Percentiles rank a stretch among this genome's conserved stretches.
phyloP scores from a whole-genome alignment of 805 yeast species.

The Candida quercuum region DNA sequence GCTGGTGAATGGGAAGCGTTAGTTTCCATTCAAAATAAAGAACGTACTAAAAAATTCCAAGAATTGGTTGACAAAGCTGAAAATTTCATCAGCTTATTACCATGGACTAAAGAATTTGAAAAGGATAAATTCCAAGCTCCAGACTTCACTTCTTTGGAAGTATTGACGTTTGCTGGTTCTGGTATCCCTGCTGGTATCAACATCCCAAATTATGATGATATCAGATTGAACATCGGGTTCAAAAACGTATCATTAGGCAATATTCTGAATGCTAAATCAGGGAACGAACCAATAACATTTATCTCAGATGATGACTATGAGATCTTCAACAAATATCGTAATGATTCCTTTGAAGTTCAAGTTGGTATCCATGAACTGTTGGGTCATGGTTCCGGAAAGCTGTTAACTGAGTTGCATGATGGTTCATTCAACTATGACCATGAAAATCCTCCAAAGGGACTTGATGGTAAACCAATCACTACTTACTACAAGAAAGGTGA shows the following conservation, averaged over 20 bases:
- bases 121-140: slow-evolving; percentile 88
- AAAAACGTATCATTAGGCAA: slow-evolving; percentile 88
- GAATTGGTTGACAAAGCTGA: slow-evolving; percentile 64
- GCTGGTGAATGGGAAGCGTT: slow-evolving; percentile 93
- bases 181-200: slow-evolving; percentile 94
- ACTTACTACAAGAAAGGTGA: slow-evolving; percentile 76
- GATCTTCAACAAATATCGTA: slow-evolving; percentile 63
- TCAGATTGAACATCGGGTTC: slow-evolving; percentile 77
- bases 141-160: slow-evolving; percentile 87
- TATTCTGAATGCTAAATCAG: slow-evolving; percentile 69
- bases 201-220: slow-evolving; percentile 89
- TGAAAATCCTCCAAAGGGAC: slow-evolving; percentile 52
- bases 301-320: slow-evolving; percentile 47
- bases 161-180: slow-evolving; percentile 81
- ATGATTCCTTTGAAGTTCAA: slow-evolving; percentile 85
- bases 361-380: slow-evolving; percentile 89
- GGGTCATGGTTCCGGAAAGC: slow-evolving; percentile 90
- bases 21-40: slow-evolving; percentile 86
- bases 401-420: slow-evolving; percentile 53
- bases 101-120: slow-evolving; percentile 75
- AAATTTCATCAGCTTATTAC: slow-evolving; percentile 57
- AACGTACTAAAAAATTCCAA: slow-evolving; percentile 76
- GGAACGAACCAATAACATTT: slow-evolving; percentile 65
- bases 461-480: slow-evolving; percentile 54
- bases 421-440: slow-evolving; percentile 71